Evolutionary conservation across 208 protist species (phyloP).

Genomic region (Trypanosoma cruzi): DNA sequence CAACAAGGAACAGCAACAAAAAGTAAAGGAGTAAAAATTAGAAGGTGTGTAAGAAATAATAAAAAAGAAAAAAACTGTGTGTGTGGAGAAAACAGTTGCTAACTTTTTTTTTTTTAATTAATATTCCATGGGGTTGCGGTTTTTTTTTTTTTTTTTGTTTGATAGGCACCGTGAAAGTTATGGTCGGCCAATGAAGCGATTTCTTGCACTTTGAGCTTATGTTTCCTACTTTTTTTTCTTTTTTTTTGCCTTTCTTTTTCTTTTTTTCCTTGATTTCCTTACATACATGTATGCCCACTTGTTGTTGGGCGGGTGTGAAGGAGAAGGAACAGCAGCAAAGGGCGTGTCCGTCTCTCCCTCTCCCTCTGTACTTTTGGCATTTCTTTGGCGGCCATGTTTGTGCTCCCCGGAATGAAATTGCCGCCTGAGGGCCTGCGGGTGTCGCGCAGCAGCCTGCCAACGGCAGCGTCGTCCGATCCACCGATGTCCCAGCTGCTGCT

Average conservation of each 20-base stretch:
- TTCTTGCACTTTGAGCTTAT: too few relatives aligned
- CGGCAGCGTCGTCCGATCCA: neutral
- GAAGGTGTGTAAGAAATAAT: too few relatives aligned
- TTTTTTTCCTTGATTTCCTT: too few relatives aligned
- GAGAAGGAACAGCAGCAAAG: neutral
- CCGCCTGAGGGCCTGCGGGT: neutral
- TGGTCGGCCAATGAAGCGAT: neutral
- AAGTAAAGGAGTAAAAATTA: slow-evolving; percentile 12
- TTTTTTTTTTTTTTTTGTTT: slow-evolving; percentile 16
- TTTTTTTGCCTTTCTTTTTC: too few relatives aligned
- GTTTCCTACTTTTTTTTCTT: too few relatives aligned
- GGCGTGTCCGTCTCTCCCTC: neutral
- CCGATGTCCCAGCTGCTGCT: slow-evolving; percentile 4
- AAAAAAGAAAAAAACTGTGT: slow-evolving; percentile 11
- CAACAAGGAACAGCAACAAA: slow-evolving; percentile 1
- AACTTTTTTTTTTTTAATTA: slow-evolving; percentile 23
- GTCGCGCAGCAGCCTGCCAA: neutral
- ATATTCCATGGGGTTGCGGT: too few relatives aligned
- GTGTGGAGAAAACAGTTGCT: neutral
- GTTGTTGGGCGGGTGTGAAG: neutral
- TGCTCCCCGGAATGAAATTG: slow-evolving; percentile 16
- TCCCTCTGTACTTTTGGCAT: neutral
- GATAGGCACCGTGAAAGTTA: neutral
- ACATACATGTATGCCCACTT: too few relatives aligned
- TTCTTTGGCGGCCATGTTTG: slow-evolving; percentile 17